Evolutionary conservation across 805 yeast genomes (phyloP).

Genomic region (Wickerhamiella allomyrinae): DNA sequence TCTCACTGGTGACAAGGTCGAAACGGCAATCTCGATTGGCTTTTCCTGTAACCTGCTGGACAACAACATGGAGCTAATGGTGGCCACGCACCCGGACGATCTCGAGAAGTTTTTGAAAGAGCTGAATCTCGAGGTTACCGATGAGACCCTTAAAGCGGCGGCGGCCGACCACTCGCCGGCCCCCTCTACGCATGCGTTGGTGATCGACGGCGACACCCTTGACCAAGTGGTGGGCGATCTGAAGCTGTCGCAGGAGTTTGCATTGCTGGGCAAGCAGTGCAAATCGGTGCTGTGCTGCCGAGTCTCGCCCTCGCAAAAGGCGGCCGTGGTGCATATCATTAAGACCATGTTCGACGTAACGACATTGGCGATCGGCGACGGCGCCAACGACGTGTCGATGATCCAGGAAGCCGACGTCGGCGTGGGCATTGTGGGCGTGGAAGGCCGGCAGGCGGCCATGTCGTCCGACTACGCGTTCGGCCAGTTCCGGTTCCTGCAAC

Average conservation of each 20-base stretch:
- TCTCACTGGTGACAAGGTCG: constrained; percentile 68
- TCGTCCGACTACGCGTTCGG: constrained; percentile 74
- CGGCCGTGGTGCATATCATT: constrained; percentile 55
- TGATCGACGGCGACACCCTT: constrained; percentile 60
- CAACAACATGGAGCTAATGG: constrained; percentile 49
- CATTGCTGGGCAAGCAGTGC: constrained; percentile 61
- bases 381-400: constrained; percentile 82
- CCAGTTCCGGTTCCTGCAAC: constrained; percentile 53
- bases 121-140: constrained; percentile 24
- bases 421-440: constrained; percentile 77
- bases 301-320: constrained; percentile 75
- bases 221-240: constrained; percentile 28
- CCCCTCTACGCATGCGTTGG: constrained; percentile 38
- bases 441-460: constrained; percentile 81
- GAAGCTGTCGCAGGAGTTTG: constrained; percentile 35
- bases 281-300: constrained; percentile 70
- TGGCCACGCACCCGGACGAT: constrained; percentile 27
- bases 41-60: constrained; percentile 60
- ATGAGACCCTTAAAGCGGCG: constrained; percentile 36
- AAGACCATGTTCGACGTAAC: constrained; percentile 51
- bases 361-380: constrained; percentile 75
- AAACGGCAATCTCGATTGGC: constrained; percentile 74
- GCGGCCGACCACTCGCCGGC: constrained; percentile 54
- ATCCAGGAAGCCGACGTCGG: constrained; percentile 78
- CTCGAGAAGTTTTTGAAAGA: constrained; percentile 36